Base-by-base conservation (phyloP, 2,329 filamentous ascomycete species). In the Fusarium scirpi region DNA sequence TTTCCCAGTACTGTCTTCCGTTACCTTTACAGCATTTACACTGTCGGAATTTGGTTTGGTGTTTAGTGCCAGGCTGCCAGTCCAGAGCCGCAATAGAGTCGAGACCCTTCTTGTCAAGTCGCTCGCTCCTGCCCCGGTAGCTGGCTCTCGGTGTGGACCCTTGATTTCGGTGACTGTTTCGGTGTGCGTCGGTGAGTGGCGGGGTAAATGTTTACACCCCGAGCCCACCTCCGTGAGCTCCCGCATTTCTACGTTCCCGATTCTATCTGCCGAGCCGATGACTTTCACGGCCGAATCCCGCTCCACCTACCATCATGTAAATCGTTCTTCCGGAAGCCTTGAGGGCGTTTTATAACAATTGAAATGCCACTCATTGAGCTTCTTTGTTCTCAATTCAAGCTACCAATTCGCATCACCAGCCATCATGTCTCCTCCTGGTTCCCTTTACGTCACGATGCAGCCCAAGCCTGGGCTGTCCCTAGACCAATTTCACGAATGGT, bases 371-470 rank as follows among this genome's bases (percentile, higher is more conserved):
- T 13, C 44, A 30, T 34, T 61, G 15, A 57, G 47, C 41, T 34
- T 30, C 34, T 40, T 27, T 57, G 24, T 29, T 41, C 25, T 38
- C 20, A 52, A 43, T 11, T 45, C 16, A 54, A 62, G 27, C 24
- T 8, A 8, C 8, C 30, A 32, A 15, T 32, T 8, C 6, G 13
- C n/a, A 46, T 18, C 27, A 47, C 22, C 24, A 27, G 11, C 25
- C 10, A 29, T 56, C 55, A 82, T 81, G 79, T 71, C 80, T 63
- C 83, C 80, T 58, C 87, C 87, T 12, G 93, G 93, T 64, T 89
- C 94, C 75, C 89, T 97, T 76, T 94, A 91, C 79, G 94, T 97
- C 73, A 94, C 92, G 18, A 97, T 97, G 91, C 90, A 94, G 81
- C 93, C 93, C 74, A 86, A 87, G 78, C 84, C 87, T 61, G 86